These are phyloP conservation scores for Torulaspora maleeae DNA, from an alignment of 805 yeast species.

Conservation along the genomic window DNA sequence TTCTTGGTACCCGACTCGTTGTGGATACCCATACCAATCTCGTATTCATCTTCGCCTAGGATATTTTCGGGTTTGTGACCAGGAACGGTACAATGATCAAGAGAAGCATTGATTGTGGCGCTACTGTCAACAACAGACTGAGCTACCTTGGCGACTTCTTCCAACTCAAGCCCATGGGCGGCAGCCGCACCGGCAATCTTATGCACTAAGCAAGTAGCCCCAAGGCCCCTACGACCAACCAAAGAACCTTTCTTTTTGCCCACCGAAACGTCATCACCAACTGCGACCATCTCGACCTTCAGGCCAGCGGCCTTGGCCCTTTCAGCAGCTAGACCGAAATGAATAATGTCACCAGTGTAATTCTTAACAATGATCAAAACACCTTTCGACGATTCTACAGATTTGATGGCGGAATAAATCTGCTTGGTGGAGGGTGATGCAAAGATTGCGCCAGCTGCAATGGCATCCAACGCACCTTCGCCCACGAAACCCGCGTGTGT, in stretches of 20 bases:
- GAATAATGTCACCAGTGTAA: slow-evolving; percentile 85
- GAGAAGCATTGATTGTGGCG: slow-evolving; percentile 79
- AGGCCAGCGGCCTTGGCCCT: slow-evolving; percentile 71
- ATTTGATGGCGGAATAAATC: slow-evolving; percentile 53
- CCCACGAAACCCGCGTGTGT: slow-evolving; percentile 85
- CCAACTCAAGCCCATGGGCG: slow-evolving; percentile 38
- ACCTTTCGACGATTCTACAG: slow-evolving; percentile 46
- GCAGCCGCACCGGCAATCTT: slow-evolving; percentile 73
- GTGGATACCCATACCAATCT: slow-evolving; percentile 88
- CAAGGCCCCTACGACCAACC: slow-evolving; percentile 86
- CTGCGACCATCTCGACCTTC: slow-evolving; percentile 64
- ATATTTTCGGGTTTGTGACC: slow-evolving; percentile 53
- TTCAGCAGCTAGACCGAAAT: slow-evolving; percentile 83
- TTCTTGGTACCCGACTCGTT: slow-evolving; percentile 74
- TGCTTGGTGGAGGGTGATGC: slow-evolving; percentile 88
- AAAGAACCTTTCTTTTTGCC: slow-evolving; percentile 74
- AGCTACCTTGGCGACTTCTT: slow-evolving; percentile 52
- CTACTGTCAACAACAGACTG: slow-evolving; percentile 51
- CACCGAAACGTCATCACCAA: slow-evolving; percentile 85
- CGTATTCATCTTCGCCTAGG: slow-evolving; percentile 58
- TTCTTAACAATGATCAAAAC: slow-evolving; percentile 73
- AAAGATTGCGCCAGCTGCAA: slow-evolving; percentile 75
- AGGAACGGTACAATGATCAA: slow-evolving; percentile 81
- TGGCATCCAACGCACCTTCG: slow-evolving; percentile 68
- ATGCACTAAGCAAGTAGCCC: slow-evolving; percentile 80